Conservation (phyloP, 352 stramenopile genomes). For the Globisporangium polare region DNA sequence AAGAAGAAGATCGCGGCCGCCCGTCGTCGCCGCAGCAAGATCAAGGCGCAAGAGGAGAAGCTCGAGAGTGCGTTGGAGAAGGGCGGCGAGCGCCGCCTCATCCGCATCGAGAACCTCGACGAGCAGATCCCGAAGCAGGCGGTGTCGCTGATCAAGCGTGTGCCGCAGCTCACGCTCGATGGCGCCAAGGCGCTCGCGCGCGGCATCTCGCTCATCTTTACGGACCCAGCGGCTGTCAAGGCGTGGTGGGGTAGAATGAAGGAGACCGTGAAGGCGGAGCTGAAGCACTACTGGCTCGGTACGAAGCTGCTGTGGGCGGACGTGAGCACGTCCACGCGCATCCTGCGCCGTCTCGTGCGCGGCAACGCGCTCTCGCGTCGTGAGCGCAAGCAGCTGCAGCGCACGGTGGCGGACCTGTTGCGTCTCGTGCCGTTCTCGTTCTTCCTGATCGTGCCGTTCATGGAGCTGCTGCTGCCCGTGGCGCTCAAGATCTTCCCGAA, state of each 20-base stretch:
- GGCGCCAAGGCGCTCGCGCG: slow-evolving; percentile 50
- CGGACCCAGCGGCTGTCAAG: slow-evolving; percentile 58
- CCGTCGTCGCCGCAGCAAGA: slow-evolving; percentile 67
- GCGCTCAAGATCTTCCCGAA: slow-evolving; percentile 98
- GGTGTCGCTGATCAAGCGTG: slow-evolving; percentile 64
- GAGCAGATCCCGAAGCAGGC: slow-evolving; percentile 71
- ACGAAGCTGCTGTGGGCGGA: slow-evolving; percentile 96
- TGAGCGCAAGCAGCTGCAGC: slow-evolving; percentile 96
- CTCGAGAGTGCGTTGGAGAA: slow-evolving; percentile 77
- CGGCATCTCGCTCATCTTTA: slow-evolving; percentile 58
- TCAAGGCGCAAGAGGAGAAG: slow-evolving; percentile 74
- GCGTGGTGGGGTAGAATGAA: slow-evolving; percentile 66
- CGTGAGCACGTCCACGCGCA: slow-evolving; percentile 91
- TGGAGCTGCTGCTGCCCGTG: slow-evolving; percentile 97
- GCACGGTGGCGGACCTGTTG: slow-evolving; percentile 96
- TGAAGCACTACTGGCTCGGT: slow-evolving; percentile 97
- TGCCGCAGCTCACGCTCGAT: slow-evolving; percentile 52
- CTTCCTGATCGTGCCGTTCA: slow-evolving; percentile 98
- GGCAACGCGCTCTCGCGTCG: slow-evolving; percentile 93
- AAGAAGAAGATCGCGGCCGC: slow-evolving; percentile 82
- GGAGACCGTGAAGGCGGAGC: slow-evolving; percentile 85
- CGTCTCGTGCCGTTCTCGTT: slow-evolving; percentile 97
- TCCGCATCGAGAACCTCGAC: slow-evolving; percentile 77
- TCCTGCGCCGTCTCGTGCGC: slow-evolving; percentile 89
- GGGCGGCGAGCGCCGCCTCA: slow-evolving; percentile 69